Conservation (phyloP, 2,329 filamentous ascomycete species). For the Hymenoscyphus occultus region DNA sequence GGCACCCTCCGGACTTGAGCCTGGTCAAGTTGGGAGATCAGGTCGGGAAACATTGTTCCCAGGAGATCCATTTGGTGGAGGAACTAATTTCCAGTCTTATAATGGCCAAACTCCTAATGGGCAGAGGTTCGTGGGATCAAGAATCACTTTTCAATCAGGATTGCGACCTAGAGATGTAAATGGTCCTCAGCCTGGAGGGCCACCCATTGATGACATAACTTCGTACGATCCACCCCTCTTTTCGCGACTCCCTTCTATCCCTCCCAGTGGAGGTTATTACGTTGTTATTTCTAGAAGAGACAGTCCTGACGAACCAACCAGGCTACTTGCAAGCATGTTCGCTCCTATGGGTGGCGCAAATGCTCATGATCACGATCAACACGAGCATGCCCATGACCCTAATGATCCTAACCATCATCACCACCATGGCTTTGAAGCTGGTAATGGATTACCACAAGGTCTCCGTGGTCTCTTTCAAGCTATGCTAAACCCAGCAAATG, state of each 20-base stretch:
- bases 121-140: conserved; percentile 27
- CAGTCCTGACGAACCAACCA: conserved; percentile 31
- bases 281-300: conserved; percentile 28
- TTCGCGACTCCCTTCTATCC: conserved; percentile 19
- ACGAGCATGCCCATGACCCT: conserved; percentile 16
- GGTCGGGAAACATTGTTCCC: conserved; percentile 32
- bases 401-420: conserved; percentile 25
- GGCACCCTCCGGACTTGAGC: conserved; percentile 32
- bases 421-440: conserved; percentile 9
- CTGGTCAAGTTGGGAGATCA: conserved; percentile 33
- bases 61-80: conserved; percentile 13
- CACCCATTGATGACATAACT: conserved; percentile 46
- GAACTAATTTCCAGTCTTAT: conserved; percentile 19
- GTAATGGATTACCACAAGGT: conserved; percentile 38
- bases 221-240: conserved; percentile 40
- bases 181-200: conserved; percentile 45
- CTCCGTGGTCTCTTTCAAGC: conserved; percentile 52
- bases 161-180: conserved; percentile 51
- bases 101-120: conserved; percentile 21
- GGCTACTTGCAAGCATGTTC: conserved; percentile 32
- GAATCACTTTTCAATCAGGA: conserved; percentile 34
- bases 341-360: conserved; percentile 21
- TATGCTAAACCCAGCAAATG: conserved; percentile 52
- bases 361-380: conserved; percentile 17
- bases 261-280: conserved; percentile 23